Percentiles rank a stretch among this genome's conserved stretches.
These are phyloP conservation scores for Blastobotrys illinoisensis DNA, from an alignment of 1,139 yeast genomes.

Conservation along the genomic window DNA sequence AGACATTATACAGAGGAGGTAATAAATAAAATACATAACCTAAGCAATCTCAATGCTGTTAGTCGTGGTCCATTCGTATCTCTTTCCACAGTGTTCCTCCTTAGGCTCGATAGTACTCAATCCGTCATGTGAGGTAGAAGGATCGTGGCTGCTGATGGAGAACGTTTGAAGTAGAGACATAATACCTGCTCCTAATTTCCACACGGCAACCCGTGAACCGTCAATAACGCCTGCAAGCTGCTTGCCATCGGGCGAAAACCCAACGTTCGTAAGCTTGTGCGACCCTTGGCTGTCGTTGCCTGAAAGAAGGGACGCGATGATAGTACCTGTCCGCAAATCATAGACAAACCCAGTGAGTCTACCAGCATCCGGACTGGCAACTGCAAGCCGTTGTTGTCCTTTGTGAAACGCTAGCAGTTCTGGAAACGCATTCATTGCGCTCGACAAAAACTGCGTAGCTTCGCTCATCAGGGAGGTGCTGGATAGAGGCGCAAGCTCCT, in stretches of 20 bases:
- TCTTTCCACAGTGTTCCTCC: neutral
- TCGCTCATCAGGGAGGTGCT: conserved; percentile 24
- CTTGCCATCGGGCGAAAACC: conserved; percentile 26
- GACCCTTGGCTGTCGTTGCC: conserved; percentile 4
- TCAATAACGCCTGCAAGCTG: conserved; percentile 19
- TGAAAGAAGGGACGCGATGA: conserved; percentile 18
- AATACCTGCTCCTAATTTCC: conserved; percentile 19
- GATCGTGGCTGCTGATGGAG: conserved; percentile 2
- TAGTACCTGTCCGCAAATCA: conserved; percentile 24
- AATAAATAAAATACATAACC: neutral
- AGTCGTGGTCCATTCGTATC: neutral
- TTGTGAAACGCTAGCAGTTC: conserved; percentile 25
- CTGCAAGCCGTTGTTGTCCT: conserved; percentile 26
- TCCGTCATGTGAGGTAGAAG: neutral
- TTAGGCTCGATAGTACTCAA: neutral
- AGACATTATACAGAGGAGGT: no score
- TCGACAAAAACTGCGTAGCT: conserved; percentile 22
- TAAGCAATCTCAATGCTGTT: neutral
- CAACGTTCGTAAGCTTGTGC: conserved; percentile 11
- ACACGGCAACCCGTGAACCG: conserved; percentile 7
- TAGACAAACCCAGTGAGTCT: conserved; percentile 22
- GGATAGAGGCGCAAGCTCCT: conserved; percentile 18
- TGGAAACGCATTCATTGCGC: conserved; percentile 19
- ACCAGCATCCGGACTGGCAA: conserved; percentile 15
- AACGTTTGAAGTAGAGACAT: conserved; percentile 16